Percentiles rank a stretch among this genome's conserved stretches.
Conservation (phyloP, 495 filamentous ascomycete species). For the Daldinia loculata region DNA sequence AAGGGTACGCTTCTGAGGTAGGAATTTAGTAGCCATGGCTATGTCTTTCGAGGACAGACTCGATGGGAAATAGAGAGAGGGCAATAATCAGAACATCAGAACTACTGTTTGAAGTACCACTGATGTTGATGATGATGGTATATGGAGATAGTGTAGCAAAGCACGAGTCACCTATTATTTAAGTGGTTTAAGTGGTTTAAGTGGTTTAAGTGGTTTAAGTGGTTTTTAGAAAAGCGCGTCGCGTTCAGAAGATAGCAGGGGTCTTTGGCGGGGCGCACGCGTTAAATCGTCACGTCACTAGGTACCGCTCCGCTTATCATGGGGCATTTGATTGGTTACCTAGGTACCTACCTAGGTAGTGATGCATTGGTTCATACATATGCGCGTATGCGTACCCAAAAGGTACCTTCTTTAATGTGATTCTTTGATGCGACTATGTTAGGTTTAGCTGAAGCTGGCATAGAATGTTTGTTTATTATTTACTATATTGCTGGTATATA, state of each 20-base stretch:
- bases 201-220: too few species aligned
- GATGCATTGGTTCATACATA: not conserved
- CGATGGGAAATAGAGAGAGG: constrained; percentile 9
- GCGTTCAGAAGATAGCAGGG: constrained; percentile 22
- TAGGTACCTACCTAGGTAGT: too few species aligned
- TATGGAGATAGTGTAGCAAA: not conserved
- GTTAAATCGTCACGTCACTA: constrained; percentile 29
- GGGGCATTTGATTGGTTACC: constrained; percentile 5
- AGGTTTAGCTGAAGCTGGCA: not conserved
- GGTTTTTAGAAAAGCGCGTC: constrained; percentile 43
- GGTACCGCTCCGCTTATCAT: not conserved
- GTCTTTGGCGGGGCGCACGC: constrained; percentile 30
- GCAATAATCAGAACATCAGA: not conserved
- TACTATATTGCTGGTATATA: not conserved
- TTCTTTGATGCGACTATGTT: not conserved
- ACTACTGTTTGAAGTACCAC: not conserved
- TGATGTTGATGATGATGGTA: not conserved
- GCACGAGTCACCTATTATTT: not conserved
- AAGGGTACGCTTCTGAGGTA: constrained; percentile 64
- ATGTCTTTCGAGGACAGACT: constrained; percentile 18
- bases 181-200: constrained; percentile 40
- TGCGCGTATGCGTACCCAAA: not conserved
- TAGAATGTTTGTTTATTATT: not conserved
- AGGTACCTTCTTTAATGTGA: not conserved
- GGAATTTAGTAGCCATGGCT: constrained; percentile 52